A percentile compares a stretch with the other conserved stretches of the same genome.
These are phyloP conservation scores for Glaciozyma antarctica DNA, from an alignment of 768 basidiomycete genomes.

Conservation along the genomic window DNA sequence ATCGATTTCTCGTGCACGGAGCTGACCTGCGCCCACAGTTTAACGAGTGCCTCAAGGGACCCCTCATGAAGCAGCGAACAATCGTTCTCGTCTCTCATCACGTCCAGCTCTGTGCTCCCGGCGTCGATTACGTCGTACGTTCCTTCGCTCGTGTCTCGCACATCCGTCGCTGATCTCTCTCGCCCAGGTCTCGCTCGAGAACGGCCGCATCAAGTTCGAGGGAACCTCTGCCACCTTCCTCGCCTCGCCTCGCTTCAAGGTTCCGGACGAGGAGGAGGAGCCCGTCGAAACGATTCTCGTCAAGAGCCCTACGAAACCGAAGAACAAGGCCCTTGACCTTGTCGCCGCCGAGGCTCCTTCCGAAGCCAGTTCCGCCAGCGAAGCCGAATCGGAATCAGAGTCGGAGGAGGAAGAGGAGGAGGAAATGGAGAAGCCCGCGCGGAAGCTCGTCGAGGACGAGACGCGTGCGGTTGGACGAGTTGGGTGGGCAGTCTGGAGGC, in stretches of 20 bases:
- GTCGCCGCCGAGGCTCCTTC: conserved; percentile 11
- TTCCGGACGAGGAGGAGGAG: conserved; percentile 25
- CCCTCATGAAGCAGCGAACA: conserved; percentile 54
- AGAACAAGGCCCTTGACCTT: conserved; percentile 20
- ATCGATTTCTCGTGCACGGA: no score
- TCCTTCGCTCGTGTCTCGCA: conserved; percentile 66
- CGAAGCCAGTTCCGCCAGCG: conserved; percentile 23
- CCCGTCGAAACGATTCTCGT: background rate
- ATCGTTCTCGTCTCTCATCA: conserved; percentile 82
- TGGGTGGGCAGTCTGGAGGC: conserved; percentile 34
- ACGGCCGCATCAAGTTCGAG: conserved; percentile 24
- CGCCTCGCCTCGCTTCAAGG: conserved; percentile 22
- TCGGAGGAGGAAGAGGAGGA: conserved; percentile 30
- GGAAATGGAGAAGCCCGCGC: conserved; percentile 12
- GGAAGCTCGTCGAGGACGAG: conserved; percentile 63
- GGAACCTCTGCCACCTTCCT: conserved; percentile 23
- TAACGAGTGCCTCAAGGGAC: conserved; percentile 58
- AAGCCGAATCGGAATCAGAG: conserved; percentile 28
- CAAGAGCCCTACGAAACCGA: conserved; percentile 15
- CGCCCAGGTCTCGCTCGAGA: conserved; percentile 49
- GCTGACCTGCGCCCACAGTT: background rate
- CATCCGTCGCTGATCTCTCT: background rate
- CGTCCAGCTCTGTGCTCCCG: conserved; percentile 75
- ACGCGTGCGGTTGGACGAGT: conserved; percentile 71
- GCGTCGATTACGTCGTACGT: conserved; percentile 72